phyloP scores from a whole-genome alignment of 805 yeast genomes.

The Starmerella floricola region DNA sequence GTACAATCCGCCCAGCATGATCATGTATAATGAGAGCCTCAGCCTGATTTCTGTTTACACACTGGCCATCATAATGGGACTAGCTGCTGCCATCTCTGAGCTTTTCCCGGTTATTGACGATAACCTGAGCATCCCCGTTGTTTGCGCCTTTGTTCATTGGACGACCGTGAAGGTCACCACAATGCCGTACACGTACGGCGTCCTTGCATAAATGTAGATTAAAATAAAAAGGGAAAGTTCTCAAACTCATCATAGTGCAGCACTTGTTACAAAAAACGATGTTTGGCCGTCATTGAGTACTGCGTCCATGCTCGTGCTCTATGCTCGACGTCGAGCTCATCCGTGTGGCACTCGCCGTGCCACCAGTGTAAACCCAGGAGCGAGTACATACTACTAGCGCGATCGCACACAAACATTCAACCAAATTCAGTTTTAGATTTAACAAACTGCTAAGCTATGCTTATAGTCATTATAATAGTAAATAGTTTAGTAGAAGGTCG shows the following conservation, averaged over 20 bases:
- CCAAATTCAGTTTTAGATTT: no score
- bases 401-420: not conserved
- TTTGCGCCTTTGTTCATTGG: slow-evolving; percentile 58
- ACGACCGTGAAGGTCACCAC: slow-evolving; percentile 31
- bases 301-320: no score
- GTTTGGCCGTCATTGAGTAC: no score
- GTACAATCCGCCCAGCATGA: slow-evolving; percentile 43
- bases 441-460: not conserved
- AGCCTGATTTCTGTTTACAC: slow-evolving; percentile 43
- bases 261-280: no score
- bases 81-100: slow-evolving; percentile 79
- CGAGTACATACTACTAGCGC: no score
- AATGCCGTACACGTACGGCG: slow-evolving; percentile 18
- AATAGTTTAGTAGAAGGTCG: slow-evolving; percentile 79
- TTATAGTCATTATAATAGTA: slow-evolving; percentile 7
- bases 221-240: not conserved
- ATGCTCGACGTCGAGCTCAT: no score
- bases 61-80: slow-evolving; percentile 54
- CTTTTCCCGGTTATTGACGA: slow-evolving; percentile 80
- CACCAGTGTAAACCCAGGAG: no score
- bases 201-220: slow-evolving; percentile 5
- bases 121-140: slow-evolving; percentile 84
- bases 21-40: slow-evolving; percentile 53
- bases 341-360: no score
- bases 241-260: no score